A percentile compares a stretch with the other conserved stretches of the same genome.
Evolutionary conservation across 108 stramenopile species (phyloP).

Genomic region (Cyclotella choctawhatcheeana): DNA sequence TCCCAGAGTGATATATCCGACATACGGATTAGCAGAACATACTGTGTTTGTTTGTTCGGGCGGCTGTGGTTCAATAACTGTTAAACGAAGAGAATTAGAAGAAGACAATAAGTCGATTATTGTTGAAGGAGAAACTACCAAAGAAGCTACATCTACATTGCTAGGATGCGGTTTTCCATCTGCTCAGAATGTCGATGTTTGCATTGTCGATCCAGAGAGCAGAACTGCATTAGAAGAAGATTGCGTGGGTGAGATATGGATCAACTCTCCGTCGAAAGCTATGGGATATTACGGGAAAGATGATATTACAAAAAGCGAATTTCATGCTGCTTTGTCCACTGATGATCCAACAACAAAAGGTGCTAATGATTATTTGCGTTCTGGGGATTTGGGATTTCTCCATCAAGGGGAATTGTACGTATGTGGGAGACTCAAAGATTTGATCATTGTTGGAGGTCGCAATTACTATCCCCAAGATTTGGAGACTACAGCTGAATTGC

Average conservation of each 20-base stretch:
- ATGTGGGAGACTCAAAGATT: conserved; percentile 96
- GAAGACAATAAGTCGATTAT: conserved; percentile 53
- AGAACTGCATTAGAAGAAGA: conserved; percentile 50
- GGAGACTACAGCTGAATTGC: conserved; percentile 91
- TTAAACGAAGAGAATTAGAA: conserved; percentile 71
- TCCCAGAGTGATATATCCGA: conserved; percentile 80
- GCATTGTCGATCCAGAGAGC: conserved; percentile 78
- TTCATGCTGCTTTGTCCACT: conserved; percentile 64
- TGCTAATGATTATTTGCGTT: conserved; percentile 74
- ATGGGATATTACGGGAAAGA: conserved; percentile 77
- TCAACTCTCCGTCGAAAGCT: conserved; percentile 87
- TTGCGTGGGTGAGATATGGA: conserved; percentile 95
- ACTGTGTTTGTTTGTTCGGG: conserved; percentile 96
- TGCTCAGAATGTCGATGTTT: conserved; percentile 73
- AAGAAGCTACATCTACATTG: conserved; percentile 45
- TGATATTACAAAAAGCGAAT: conserved; percentile 69
- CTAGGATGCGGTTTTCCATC: conserved; percentile 88
- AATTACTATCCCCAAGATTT: conserved; percentile 99
- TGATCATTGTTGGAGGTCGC: conserved; percentile 97
- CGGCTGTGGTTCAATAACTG: conserved; percentile 74
- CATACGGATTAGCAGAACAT: conserved; percentile 98
- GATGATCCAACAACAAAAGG: conserved; percentile 10
- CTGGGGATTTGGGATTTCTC: conserved; percentile 98
- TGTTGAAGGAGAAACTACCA: conserved; percentile 9
- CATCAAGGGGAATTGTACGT: conserved; percentile 94